A percentile compares a stretch with the other conserved stretches of the same genome.
phyloP scores from a whole-genome alignment of 1,139 yeast genomes.

The Pichia cactophila region DNA sequence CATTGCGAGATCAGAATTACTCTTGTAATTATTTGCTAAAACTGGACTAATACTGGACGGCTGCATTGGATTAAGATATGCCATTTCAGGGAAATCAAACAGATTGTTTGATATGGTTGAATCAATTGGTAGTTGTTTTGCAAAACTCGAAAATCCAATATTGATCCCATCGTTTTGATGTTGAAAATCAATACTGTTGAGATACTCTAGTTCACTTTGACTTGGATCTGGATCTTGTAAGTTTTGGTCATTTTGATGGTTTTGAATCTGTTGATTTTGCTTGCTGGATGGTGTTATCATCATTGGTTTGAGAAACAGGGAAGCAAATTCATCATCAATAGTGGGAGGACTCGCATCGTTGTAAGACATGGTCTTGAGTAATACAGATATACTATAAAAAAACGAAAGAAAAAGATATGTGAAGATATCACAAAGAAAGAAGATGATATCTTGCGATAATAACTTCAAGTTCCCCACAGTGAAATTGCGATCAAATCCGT shows the following conservation, averaged over 20 bases:
- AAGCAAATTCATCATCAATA: conserved; percentile 1
- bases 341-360: background rate
- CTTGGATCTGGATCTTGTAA: background rate
- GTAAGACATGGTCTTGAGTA: background rate
- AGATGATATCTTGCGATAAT: too few relatives aligned
- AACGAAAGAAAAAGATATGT: too few relatives aligned
- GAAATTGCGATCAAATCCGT: too few relatives aligned
- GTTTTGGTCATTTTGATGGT: background rate
- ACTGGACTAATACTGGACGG: background rate
- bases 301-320: background rate
- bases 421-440: too few relatives aligned
- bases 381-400: too few relatives aligned
- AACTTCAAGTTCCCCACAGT: too few relatives aligned
- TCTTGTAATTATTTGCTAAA: background rate
- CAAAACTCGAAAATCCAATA: background rate
- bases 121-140: conserved; percentile 4
- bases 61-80: background rate
- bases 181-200: conserved; percentile 1
- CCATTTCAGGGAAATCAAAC: background rate
- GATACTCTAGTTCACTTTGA: conserved; percentile 5
- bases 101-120: background rate
- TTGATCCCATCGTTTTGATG: background rate
- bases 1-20: conserved; percentile 1
- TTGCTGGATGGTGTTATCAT: background rate
- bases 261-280: background rate